A percentile compares a stretch with the other conserved stretches of the same genome.
phyloP scores from a whole-genome alignment of 805 yeast species.

The Pichia insulana region DNA sequence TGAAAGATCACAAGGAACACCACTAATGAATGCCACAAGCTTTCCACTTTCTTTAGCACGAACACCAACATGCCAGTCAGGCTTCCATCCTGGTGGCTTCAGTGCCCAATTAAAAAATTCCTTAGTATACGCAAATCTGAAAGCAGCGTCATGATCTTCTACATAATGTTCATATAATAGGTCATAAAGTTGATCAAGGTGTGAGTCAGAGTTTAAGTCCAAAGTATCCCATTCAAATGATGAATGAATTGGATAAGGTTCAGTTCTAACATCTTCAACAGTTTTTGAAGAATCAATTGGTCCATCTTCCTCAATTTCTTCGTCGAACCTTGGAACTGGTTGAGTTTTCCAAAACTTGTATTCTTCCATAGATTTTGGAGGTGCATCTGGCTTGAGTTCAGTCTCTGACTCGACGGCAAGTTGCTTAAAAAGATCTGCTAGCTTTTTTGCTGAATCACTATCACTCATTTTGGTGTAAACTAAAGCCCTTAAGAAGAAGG shows the following conservation, averaged over 20 bases:
- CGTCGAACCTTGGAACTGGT: slow-evolving; percentile 80
- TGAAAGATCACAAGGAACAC: slow-evolving; percentile 66
- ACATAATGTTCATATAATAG: slow-evolving; percentile 85
- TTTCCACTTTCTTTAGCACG: slow-evolving; percentile 69
- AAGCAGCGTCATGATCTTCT: slow-evolving; percentile 86
- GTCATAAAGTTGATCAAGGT: slow-evolving; percentile 70
- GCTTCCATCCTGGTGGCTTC: slow-evolving; percentile 85
- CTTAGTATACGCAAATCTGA: slow-evolving; percentile 81
- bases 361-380: slow-evolving; percentile 71
- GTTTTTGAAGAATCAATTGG: slow-evolving; percentile 66
- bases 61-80: slow-evolving; percentile 91
- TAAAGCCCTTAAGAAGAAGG: too few species aligned
- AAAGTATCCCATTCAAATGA: slow-evolving; percentile 88
- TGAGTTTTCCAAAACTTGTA: slow-evolving; percentile 98
- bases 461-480: slow-evolving; percentile 5
- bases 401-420: slow-evolving; percentile 48
- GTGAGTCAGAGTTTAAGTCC: slow-evolving; percentile 45
- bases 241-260: slow-evolving; percentile 60
- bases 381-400: slow-evolving; percentile 45
- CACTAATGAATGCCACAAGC: slow-evolving; percentile 87
- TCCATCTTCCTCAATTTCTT: slow-evolving; percentile 59
- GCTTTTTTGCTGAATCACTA: slow-evolving; percentile 25
- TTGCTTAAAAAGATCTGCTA: slow-evolving; percentile 53
- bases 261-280: slow-evolving; percentile 60
- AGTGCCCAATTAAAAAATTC: slow-evolving; percentile 88